A percentile compares a stretch with the other conserved stretches of the same genome.
These are phyloP conservation scores for Plantago lanceolata DNA, from an alignment of 305 asterid genomes.

Conservation along the genomic window DNA sequence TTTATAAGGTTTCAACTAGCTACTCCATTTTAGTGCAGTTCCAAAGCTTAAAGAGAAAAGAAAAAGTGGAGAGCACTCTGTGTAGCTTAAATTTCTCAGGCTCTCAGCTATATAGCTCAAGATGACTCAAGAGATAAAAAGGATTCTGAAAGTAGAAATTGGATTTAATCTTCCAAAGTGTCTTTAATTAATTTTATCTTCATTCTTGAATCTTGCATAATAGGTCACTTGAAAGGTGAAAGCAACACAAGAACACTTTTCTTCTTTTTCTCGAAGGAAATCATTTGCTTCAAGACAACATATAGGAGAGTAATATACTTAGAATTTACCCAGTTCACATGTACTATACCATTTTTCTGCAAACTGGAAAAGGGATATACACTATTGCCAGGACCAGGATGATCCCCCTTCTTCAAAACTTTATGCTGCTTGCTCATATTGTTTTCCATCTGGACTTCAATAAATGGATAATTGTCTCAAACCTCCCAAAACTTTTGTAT, in stretches of 20 bases:
- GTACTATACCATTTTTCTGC: constrained; percentile 21
- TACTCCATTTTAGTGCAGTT: no score
- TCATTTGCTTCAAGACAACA: constrained; percentile 28
- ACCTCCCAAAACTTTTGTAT: no score
- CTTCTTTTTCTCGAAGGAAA: constrained; percentile 38
- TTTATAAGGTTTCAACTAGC: no score
- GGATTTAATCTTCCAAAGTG: not conserved
- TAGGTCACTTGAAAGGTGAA: constrained; percentile 17
- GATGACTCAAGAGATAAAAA: constrained; percentile 18
- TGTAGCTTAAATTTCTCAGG: not conserved
- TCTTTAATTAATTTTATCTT: not conserved
- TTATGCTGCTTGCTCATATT: constrained; percentile 7
- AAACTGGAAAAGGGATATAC: constrained; percentile 2
- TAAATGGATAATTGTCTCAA: no score
- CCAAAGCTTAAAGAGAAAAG: no score
- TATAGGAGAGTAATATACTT: not conserved
- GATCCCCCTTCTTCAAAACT: constrained; percentile 24
- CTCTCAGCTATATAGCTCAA: not conserved
- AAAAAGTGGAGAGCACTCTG: not conserved
- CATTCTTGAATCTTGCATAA: no score
- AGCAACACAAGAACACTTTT: constrained; percentile 35
- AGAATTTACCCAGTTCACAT: constrained; percentile 32
- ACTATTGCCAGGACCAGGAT: constrained; percentile 18
- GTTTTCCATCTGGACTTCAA: not conserved
- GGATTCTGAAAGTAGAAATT: constrained; percentile 16